Evolutionary conservation across 2,329 filamentous ascomycete genomes (phyloP), one percentile per base, ranked within the genome.

Genomic region (Pestalotiopsis sp.): DNA sequence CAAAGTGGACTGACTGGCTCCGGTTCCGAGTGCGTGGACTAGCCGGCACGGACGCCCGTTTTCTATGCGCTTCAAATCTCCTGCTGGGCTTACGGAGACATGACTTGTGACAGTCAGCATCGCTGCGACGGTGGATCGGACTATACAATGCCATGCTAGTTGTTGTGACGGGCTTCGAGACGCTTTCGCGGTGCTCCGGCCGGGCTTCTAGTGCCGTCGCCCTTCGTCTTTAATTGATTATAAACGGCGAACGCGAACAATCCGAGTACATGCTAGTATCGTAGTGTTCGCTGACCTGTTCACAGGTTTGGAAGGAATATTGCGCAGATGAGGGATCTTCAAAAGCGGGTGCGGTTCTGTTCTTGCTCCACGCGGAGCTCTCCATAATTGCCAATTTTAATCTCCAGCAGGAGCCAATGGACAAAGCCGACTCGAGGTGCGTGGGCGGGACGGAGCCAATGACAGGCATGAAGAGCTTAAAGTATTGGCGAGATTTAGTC

Each of bases 301-400:
- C 57, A 23, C 27, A 39, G 31, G 31, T 36, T 13, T 20, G 41
- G 13, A 56, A 66, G 31, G 27, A 56, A 49, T 41, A 58, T n/a
- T 7, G 63, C 52, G 25, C 36, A n/a, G 41, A 66, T 41, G 63
- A 49, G 25, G 41, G 41, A 66, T 66, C 63, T 45, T 38, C 27
- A 31, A 36, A 36, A 20, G 31, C 41, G 63, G 63, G 63, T 56
- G 39, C 62, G 20, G 38, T 27, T 23, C 20, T 49, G 31, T 9
- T 36, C 31, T 36, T 36, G 39, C 63, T 57, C 63, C 63, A 66
- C 39, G 52, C 20, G 13, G 36, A 36, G n/a, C 13, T 57, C 45
- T 66, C 49, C 17, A 52, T 45, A 39, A 66, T 57, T 27, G 41
- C 63, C 63, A 66, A 36, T 66, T 66, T 66, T 66, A 66, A 66